Percentiles rank a stretch among this genome's conserved stretches.
Evolutionary conservation across 2,329 filamentous ascomycete species (phyloP).

Genomic region (Penicillium brevicompactum): DNA sequence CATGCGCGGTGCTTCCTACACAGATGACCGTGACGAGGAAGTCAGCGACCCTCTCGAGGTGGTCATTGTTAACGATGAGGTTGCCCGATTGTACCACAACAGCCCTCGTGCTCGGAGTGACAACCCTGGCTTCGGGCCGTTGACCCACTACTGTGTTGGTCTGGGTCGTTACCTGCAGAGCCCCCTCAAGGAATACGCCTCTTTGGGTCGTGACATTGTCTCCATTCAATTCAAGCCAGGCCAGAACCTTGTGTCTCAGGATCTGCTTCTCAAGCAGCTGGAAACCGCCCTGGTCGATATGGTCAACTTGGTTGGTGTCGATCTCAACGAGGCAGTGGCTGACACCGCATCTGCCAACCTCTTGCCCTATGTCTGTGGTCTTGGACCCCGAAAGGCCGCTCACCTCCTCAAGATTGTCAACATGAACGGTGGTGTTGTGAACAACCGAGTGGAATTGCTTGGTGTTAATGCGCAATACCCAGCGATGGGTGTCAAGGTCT

Average conservation of each 20-base stretch:
- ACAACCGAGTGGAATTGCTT: constrained; percentile 82
- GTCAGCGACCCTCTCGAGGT: constrained; percentile 81
- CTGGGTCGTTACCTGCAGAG: constrained; percentile 92
- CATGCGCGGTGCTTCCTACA: constrained; percentile 77
- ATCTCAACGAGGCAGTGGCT: constrained; percentile 86
- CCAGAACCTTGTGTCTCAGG: constrained; percentile 83
- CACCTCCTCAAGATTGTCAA: constrained; percentile 87
- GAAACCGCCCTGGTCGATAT: constrained; percentile 99
- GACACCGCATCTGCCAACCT: constrained; percentile 84
- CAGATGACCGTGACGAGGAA: constrained; percentile 78
- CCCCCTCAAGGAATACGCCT: constrained; percentile 94
- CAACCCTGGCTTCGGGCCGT: constrained; percentile 75
- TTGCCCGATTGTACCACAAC: constrained; percentile 93
- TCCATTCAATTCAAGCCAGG: constrained; percentile 88
- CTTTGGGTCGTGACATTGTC: constrained; percentile 81
- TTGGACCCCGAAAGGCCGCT: constrained; percentile 88
- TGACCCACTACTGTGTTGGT: constrained; percentile 86
- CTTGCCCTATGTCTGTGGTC: constrained; percentile 84
- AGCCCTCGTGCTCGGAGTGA: constrained; percentile 78
- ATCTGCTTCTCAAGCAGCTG: constrained; percentile 81
- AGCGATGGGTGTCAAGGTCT: constrained; percentile 86
- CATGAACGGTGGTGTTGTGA: constrained; percentile 82
- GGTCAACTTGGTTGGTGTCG: constrained; percentile 94
- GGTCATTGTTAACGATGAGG: constrained; percentile 91
- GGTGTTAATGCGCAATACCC: constrained; percentile 81